A percentile compares a stretch with the other conserved stretches of the same genome.
Evolutionary conservation across 1,284 basidiomycete genomes (phyloP).

Genomic region (Hypsizygus ulmarius): DNA sequence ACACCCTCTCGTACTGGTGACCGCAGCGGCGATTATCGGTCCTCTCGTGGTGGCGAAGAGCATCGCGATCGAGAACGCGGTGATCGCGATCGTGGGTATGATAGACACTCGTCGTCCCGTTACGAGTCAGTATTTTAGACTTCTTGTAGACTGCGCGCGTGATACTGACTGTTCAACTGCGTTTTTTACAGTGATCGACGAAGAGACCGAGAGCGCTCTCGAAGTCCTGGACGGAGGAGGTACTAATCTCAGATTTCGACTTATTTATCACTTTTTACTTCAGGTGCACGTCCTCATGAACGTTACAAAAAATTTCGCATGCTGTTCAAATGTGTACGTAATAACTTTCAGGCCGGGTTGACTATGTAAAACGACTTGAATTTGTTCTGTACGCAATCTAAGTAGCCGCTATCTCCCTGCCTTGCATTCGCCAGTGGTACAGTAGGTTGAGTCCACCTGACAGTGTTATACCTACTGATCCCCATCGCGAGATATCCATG

Average conservation of each 20-base stretch:
- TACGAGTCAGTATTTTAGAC: slow-evolving; percentile 63
- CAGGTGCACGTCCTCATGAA: neutral
- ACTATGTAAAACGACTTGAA: too few species aligned
- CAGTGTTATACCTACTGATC: too few species aligned
- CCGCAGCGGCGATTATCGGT: slow-evolving; percentile 49
- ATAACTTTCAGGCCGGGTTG: neutral
- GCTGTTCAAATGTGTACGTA: neutral
- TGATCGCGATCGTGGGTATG: slow-evolving; percentile 65
- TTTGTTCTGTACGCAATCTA: too few species aligned
- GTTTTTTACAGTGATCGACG: slow-evolving; percentile 52
- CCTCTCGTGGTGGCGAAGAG: slow-evolving; percentile 52
- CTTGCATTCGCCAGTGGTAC: too few species aligned
- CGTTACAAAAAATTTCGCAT: neutral
- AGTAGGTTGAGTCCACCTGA: too few species aligned
- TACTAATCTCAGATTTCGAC: slow-evolving; percentile 41
- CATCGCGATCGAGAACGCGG: slow-evolving; percentile 59
- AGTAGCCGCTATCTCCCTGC: too few species aligned
- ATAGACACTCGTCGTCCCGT: slow-evolving; percentile 64
- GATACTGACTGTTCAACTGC: slow-evolving; percentile 21
- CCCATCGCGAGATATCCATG: too few species aligned
- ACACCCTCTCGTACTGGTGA: slow-evolving; percentile 30
- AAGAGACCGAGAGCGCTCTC: slow-evolving; percentile 72
- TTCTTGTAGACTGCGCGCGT: slow-evolving; percentile 22
- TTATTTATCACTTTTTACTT: slow-evolving; percentile 5
- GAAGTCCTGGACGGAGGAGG: slow-evolving; percentile 71